These are phyloP conservation scores for Pilasporangium apinafurcum DNA, from an alignment of 352 stramenopile genomes.

Conservation along the genomic window DNA sequence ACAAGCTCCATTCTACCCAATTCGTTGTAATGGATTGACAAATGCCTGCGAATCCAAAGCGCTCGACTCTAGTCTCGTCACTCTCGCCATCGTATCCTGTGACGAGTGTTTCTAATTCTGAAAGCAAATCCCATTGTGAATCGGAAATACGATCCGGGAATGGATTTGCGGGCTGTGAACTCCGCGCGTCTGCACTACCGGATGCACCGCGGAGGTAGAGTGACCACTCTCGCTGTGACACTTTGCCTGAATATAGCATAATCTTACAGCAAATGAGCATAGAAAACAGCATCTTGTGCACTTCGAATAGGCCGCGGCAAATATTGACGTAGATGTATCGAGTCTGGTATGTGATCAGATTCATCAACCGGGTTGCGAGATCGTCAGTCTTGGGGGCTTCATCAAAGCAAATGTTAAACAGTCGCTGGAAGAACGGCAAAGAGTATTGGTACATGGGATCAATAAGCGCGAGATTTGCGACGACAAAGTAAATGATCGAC, in stretches of 20 bases:
- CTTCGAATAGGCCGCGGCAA: slow-evolving; percentile 91
- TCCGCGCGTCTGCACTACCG: slow-evolving; percentile 10
- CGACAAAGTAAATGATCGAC: slow-evolving; percentile 94
- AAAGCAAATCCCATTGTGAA: slow-evolving; percentile 78
- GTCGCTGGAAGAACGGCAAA: slow-evolving; percentile 87
- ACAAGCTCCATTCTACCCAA: slow-evolving; percentile 51
- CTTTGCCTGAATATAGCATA: slow-evolving; percentile 71
- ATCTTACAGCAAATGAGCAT: slow-evolving; percentile 95
- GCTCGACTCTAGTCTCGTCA: slow-evolving; percentile 11
- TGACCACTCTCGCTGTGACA: slow-evolving; percentile 79
- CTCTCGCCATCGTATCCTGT: slow-evolving; percentile 16
- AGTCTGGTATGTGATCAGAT: slow-evolving; percentile 88
- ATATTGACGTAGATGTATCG: slow-evolving; percentile 93
- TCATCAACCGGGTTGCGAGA: slow-evolving; percentile 58
- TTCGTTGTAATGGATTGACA: slow-evolving; percentile 53
- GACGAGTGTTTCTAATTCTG: slow-evolving; percentile 60
- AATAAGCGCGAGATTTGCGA: slow-evolving; percentile 88
- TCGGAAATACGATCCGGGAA: slow-evolving; percentile 62
- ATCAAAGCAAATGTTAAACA: slow-evolving; percentile 92
- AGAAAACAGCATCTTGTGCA: slow-evolving; percentile 92
- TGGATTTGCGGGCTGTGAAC: slow-evolving; percentile 37
- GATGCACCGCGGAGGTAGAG: slow-evolving; percentile 79
- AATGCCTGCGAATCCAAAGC: slow-evolving; percentile 51
- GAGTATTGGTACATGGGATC: slow-evolving; percentile 97
- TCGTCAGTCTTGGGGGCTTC: slow-evolving; percentile 49